Base-by-base conservation (phyloP, 257 asterid species). In the Lycium barbarum region DNA sequence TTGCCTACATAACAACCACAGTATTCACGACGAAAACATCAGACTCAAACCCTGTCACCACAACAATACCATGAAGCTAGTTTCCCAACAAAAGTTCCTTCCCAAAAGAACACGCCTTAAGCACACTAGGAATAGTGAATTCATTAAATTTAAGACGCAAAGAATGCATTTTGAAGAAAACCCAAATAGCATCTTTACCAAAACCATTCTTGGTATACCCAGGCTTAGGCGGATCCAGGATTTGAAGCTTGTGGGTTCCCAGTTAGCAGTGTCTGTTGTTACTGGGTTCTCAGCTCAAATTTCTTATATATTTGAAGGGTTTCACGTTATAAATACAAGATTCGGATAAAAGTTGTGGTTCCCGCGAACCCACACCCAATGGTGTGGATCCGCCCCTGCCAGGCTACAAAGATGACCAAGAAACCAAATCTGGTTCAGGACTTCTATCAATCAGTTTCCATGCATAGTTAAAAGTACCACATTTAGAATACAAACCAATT, bases 21-120 rank as follows among this genome's bases (percentile, higher is more conserved):
- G 87, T 78, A 79, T 84, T 78, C 12, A 70, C 87, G 9, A 84
- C 71, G 49, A 78, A 84, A 47, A 78, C 87, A 84, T 84, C 87
- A 53, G 22, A 62, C 35, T 66, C 45, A 9, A 84, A 84, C 53
- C 87, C 84, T 6, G 87, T 76, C 49, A 76, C 65, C 43, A 65
- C 40, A 43, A 78, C 87, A 20, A 78, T 11, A 66, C 84, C 84
- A 65, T 84, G 84, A 51, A 79, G 22, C 73, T 63, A 84, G 47
- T 84, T 84, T 6, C 87, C 80, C 2, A 79, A 54, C 22, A 51
- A 33, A 43, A 84, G 61, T 7, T 84, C 84, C 70, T 84, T 84
- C 33, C 78, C 81, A 36, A 65, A 7, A 17, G 84, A 78, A 33
- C 87, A 84, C 5, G 87, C 87, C 67, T 84, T 84, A 22, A 79